Conservation (phyloP, 1,139 yeast species). For the Candida glucosophila region DNA sequence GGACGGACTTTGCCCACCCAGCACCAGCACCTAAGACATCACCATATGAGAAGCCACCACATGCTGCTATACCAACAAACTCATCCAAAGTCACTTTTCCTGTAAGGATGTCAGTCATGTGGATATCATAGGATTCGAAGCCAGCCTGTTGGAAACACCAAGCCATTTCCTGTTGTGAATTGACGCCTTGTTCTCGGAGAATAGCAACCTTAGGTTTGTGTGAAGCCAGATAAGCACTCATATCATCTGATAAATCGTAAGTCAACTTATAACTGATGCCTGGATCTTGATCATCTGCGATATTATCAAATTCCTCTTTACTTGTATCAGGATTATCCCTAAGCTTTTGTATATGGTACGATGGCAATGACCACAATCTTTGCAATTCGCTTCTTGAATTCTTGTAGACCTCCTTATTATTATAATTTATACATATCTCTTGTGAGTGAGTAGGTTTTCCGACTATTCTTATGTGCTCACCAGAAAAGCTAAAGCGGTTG, state of each 20-base stretch:
- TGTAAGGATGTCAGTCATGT: conserved; percentile 84
- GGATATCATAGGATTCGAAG: conserved; percentile 86
- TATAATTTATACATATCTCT: conserved; percentile 37
- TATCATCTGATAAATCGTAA: conserved; percentile 46
- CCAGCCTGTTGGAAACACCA: conserved; percentile 96
- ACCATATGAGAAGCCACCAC: conserved; percentile 99
- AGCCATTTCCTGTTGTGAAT: conserved; percentile 98
- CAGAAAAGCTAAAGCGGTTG: conserved; percentile 46
- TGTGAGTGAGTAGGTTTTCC: conserved; percentile 56
- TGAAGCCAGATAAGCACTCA: conserved; percentile 15
- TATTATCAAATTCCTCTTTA: conserved; percentile 70
- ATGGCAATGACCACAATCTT: conserved; percentile 80
- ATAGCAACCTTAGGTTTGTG: conserved; percentile 85
- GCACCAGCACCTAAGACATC: conserved; percentile 98
- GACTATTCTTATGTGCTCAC: conserved; percentile 46
- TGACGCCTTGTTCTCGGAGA: conserved; percentile 97
- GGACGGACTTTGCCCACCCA: conserved; percentile 98
- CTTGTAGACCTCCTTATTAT: conserved; percentile 38
- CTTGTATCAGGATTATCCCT: conserved; percentile 94
- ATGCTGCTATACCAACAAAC: conserved; percentile 93
- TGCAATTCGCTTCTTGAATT: conserved; percentile 67
- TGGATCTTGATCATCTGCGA: conserved; percentile 78
- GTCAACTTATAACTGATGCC: conserved; percentile 81
- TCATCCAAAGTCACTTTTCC: conserved; percentile 68
- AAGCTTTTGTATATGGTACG: conserved; percentile 80